A percentile compares a stretch with the other conserved stretches of the same genome.
phyloP scores from a whole-genome alignment of 2,329 filamentous ascomycete genomes.

The Penicillium vulpinum region DNA sequence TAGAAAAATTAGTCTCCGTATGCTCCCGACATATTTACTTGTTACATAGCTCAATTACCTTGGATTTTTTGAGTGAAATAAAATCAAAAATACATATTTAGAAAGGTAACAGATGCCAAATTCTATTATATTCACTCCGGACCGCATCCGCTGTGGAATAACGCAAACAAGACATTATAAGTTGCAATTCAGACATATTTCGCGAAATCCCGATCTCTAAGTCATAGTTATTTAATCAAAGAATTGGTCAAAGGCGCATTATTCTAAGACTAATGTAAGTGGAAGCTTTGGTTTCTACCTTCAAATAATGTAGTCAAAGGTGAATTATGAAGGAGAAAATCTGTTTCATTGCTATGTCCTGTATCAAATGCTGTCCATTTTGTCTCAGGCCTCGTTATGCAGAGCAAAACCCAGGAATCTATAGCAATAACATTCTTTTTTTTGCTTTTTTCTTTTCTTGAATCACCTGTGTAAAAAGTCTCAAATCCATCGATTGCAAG shows the following conservation, averaged over 20 bases:
- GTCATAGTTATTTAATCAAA: background rate
- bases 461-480: background rate
- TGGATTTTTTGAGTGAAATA: background rate
- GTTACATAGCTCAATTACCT: no score
- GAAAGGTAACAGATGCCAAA: background rate
- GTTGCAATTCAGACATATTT: background rate
- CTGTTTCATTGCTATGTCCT: background rate
- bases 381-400: no score
- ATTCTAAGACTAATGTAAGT: no score
- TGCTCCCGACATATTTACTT: no score
- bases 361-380: background rate
- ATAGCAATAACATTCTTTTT: no score
- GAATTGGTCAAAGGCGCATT: background rate
- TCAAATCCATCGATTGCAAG: fast-evolving
- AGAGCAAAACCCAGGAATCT: background rate
- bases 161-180: no score
- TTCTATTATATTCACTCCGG: no score
- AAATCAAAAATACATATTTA: background rate
- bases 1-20: no score
- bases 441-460: background rate
- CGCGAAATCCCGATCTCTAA: background rate
- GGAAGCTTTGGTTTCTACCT: background rate
- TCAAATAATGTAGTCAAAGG: background rate
- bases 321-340: background rate
- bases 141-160: background rate